Evolutionary conservation across 305 asterid genomes (phyloP), one percentile per base, ranked within the genome.

Genomic region (Fraxinus velutina): DNA sequence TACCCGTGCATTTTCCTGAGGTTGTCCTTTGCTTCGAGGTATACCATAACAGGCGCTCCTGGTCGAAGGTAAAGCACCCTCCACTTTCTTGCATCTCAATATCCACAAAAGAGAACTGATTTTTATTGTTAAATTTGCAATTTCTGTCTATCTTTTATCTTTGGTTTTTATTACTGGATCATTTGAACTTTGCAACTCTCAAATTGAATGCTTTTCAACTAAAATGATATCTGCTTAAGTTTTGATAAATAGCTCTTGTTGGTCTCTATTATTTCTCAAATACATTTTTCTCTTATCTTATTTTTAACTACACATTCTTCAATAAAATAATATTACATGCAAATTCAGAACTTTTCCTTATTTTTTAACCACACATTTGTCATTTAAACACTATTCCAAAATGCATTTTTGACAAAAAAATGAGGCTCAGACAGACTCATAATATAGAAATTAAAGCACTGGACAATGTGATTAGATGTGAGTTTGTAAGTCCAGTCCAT

Each of bases 11-110:
- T 33, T 94, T 82, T 88, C 97, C 95, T 13, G 97, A 92, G 86
- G 87, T 89, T 72, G 80, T 91, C 81, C 90, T 96, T 64, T 85
- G 89, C 81, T 78, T 94, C 70, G 99, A 96, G 90, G 94, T 96
- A 86, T 96, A 94, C 87, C 97, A 94, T 80, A 91, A 82, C 89
- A 88, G 80, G 79, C 88, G 81, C 87, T 76, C 91, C 24, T 83
- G 89, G 88, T 4, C 50, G 34, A 94, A 95, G 97, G 98, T 93
- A 84, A 86, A 32, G 70, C 84, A n/a, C 71, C n/a, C 1, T 78
- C 74, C 81, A 13, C 78, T 77, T 39, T 27, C 24, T 7, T 71
- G 30, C 57, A 15, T 76, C 37, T 76, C 39, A 76, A 44, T n/a
- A 42, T n/a, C 37, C 37, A 27, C 15, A 81, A 78, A 77, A 74